A percentile compares a stretch with the other conserved stretches of the same genome.
phyloP scores from a whole-genome alignment of 495 filamentous ascomycete genomes.

The Talaromyces thailandensis region DNA sequence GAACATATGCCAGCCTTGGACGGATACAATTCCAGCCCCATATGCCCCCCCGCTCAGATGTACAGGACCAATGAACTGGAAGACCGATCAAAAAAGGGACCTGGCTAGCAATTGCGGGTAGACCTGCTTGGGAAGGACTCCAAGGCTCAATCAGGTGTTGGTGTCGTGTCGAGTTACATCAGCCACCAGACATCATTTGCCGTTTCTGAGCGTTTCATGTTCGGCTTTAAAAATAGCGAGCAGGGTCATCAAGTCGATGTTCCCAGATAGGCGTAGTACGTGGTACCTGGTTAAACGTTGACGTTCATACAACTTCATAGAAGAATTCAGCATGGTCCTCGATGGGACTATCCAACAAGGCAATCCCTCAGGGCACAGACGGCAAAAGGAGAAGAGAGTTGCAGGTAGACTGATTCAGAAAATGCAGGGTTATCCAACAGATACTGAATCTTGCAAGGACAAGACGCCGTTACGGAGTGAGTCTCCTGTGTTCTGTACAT shows the following conservation, averaged over 20 bases:
- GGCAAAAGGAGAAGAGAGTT: background rate
- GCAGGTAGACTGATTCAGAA: background rate
- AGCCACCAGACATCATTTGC: background rate
- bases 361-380: background rate
- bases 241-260: background rate
- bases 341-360: background rate
- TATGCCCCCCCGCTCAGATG: background rate
- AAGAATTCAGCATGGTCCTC: background rate
- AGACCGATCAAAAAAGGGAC: background rate
- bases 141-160: background rate
- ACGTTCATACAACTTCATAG: background rate
- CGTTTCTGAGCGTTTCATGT: conserved; percentile 1
- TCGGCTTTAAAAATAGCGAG: background rate
- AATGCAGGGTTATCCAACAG: background rate
- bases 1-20: background rate
- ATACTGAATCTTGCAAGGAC: background rate
- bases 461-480: background rate
- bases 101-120: background rate
- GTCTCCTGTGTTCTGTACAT: background rate
- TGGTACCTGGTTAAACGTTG: background rate
- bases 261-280: background rate
- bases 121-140: background rate
- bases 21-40: conserved; percentile 2
- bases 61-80: background rate
- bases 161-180: conserved; percentile 3